Conservation (phyloP, 2,329 filamentous ascomycete species). For the Penicillium sp. region DNA sequence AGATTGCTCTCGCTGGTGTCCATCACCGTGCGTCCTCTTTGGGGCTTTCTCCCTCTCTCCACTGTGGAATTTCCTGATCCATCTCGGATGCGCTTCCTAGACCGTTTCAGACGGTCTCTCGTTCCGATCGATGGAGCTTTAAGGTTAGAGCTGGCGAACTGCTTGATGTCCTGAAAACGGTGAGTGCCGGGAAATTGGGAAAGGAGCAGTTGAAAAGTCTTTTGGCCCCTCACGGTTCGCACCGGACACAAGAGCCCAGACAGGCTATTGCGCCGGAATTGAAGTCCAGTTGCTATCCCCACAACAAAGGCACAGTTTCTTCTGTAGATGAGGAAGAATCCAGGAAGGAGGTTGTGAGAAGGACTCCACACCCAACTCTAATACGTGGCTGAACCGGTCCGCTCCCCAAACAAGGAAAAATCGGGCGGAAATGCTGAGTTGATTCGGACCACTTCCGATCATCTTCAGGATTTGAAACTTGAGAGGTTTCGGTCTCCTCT, state of each 20-base stretch:
- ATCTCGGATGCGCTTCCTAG: conserved; percentile 5
- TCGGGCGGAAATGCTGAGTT: too few species aligned
- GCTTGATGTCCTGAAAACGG: not conserved
- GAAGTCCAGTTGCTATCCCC: conserved; percentile 8
- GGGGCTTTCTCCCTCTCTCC: too few species aligned
- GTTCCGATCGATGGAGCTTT: conserved; percentile 2
- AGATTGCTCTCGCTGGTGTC: too few species aligned
- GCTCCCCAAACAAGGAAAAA: not conserved
- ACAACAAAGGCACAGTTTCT: not conserved
- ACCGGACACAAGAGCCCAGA: conserved; percentile 9
- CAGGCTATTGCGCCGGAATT: conserved; percentile 19
- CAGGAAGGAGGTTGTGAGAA: not conserved
- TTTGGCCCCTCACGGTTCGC: not conserved
- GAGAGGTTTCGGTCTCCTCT: too few species aligned
- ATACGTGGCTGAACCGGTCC: conserved; percentile 2
- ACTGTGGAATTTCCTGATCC: not conserved
- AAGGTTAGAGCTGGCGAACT: not conserved
- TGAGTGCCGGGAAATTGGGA: not conserved
- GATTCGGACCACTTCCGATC: too few species aligned
- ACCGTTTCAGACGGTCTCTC: conserved; percentile 18
- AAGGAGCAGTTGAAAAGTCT: not conserved
- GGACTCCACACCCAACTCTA: conserved; percentile 6
- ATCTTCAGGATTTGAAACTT: too few species aligned
- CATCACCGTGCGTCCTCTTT: too few species aligned
- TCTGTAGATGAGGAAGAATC: not conserved